A percentile compares a stretch with the other conserved stretches of the same genome.
phyloP scores from a whole-genome alignment of 2,329 filamentous ascomycete species.

The Paraconiothyrium brasiliense region DNA sequence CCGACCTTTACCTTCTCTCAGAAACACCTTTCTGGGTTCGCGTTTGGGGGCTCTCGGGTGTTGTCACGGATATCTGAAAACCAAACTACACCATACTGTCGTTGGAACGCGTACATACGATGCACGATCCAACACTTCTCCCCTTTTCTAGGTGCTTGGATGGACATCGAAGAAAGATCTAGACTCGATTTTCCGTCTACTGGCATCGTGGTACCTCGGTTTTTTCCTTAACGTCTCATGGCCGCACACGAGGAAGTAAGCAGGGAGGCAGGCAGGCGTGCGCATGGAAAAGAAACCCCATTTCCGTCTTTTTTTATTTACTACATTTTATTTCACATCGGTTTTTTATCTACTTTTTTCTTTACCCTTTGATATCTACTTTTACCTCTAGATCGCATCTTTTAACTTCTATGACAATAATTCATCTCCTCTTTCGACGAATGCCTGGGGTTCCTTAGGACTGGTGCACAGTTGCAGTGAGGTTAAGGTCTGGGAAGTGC shows the following conservation, averaged over 20 bases:
- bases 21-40: constrained; percentile 32
- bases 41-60: constrained; percentile 36
- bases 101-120: constrained; percentile 17
- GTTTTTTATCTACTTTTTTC: constrained; percentile 15
- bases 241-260: constrained; percentile 20
- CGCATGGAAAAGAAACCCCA: constrained; percentile 27
- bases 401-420: constrained; percentile 47
- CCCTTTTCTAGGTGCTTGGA: constrained; percentile 12
- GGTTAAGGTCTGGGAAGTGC: too few relatives aligned
- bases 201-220: constrained; percentile 47
- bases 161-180: constrained; percentile 23
- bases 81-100: not conserved
- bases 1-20: constrained; percentile 10
- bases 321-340: constrained; percentile 16
- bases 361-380: constrained; percentile 23
- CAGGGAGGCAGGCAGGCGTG: not conserved
- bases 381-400: constrained; percentile 16
- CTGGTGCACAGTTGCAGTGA: too few relatives aligned
- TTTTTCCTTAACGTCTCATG: constrained; percentile 29
- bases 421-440: constrained; percentile 24
- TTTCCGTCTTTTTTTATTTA: not conserved
- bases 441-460: too few relatives aligned
- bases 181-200: constrained; percentile 35
- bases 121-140: not conserved
- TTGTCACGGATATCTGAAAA: constrained; percentile 37